phyloP scores from a whole-genome alignment of 306 rosid genomes.

The Glycine tomentella region DNA sequence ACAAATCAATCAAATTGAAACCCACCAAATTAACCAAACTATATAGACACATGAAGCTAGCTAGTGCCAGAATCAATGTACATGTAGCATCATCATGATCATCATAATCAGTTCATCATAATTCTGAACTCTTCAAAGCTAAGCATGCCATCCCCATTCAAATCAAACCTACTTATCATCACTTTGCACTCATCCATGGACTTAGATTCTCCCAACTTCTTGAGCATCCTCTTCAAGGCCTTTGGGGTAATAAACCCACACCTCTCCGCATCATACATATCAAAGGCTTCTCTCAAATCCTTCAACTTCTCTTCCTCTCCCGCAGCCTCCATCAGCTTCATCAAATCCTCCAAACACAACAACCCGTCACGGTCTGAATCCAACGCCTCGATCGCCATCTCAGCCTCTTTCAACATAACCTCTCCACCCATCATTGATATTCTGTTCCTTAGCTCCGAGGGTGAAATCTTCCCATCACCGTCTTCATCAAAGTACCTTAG shows the following conservation, averaged over 20 bases:
- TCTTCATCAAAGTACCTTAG: slow-evolving; percentile 75
- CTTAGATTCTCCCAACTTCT: slow-evolving; percentile 68
- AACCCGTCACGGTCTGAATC: slow-evolving; percentile 90
- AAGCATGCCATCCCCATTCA: slow-evolving; percentile 83
- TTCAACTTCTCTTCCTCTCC: slow-evolving; percentile 70
- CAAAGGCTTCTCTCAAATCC: slow-evolving; percentile 79
- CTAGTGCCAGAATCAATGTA: neutral
- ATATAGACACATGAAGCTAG: neutral
- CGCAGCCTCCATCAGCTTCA: slow-evolving; percentile 57
- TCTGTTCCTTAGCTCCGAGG: slow-evolving; percentile 59
- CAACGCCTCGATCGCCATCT: slow-evolving; percentile 61
- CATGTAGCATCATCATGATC: neutral
- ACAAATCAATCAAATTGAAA: slow-evolving; percentile 10
- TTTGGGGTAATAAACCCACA: slow-evolving; percentile 80
- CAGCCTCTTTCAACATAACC: slow-evolving; percentile 57
- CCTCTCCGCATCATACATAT: slow-evolving; percentile 61
- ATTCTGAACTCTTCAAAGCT: slow-evolving; percentile 76
- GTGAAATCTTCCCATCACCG: slow-evolving; percentile 82
- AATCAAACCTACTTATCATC: slow-evolving; percentile 75
- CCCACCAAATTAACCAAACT: neutral
- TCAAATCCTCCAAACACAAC: slow-evolving; percentile 67
- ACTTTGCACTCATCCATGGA: slow-evolving; percentile 64
- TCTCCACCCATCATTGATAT: slow-evolving; percentile 61
- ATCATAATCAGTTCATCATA: slow-evolving; percentile 65
- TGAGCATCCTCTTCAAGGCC: slow-evolving; percentile 77